Conservation (phyloP, 2,329 filamentous ascomycete genomes). For the Beauveria varroae region DNA sequence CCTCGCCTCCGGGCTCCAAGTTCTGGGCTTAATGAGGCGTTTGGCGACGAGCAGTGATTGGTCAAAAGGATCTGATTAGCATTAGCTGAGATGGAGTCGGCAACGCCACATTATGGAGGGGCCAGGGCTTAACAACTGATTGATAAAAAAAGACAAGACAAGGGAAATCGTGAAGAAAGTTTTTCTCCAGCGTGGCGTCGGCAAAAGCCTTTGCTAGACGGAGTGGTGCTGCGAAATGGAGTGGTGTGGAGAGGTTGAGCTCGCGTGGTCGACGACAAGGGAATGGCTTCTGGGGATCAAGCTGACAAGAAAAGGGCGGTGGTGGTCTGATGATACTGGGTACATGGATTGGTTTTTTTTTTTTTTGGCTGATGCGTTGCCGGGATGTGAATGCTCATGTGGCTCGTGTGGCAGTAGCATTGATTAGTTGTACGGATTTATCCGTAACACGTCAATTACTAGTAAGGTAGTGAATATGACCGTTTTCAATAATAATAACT, state of each 20-base stretch:
- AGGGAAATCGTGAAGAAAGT: background rate
- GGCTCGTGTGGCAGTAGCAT: background rate
- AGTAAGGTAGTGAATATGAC: too few species aligned
- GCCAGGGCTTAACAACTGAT: background rate
- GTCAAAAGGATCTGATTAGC: conserved; percentile 9
- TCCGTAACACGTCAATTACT: background rate
- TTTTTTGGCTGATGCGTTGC: background rate
- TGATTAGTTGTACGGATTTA: too few species aligned
- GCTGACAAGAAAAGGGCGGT: background rate
- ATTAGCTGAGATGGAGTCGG: background rate
- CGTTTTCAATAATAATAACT: too few species aligned
- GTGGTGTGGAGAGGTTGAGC: too few species aligned
- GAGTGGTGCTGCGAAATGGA: background rate
- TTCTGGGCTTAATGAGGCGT: background rate
- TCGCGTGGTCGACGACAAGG: too few species aligned
- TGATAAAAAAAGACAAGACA: background rate
- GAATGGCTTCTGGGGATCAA: background rate
- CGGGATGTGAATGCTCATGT: background rate
- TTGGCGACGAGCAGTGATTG: background rate
- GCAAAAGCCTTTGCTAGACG: background rate
- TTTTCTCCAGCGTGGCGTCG: background rate
- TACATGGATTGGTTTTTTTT: too few species aligned
- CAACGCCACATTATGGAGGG: background rate
- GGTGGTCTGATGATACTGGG: background rate
- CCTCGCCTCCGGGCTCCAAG: background rate